Conservation (phyloP, 1,284 basidiomycete genomes). For the Ceratobasidium sp. region DNA sequence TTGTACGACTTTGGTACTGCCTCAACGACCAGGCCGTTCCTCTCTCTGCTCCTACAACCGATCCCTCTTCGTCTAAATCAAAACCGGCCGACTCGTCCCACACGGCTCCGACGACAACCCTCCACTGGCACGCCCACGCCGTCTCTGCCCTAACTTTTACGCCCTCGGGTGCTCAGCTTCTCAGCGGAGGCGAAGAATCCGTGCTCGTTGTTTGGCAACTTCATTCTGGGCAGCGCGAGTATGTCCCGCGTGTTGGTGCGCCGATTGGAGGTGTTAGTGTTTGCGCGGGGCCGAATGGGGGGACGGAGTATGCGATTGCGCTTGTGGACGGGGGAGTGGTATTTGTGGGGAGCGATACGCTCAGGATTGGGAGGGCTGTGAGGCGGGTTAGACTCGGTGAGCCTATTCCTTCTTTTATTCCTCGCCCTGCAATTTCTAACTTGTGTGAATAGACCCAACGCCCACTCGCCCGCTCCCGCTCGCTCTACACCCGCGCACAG, state of each 20-base stretch:
- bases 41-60: constrained; percentile 52
- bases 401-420: constrained; percentile 49
- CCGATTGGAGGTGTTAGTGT: constrained; percentile 77
- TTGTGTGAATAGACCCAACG: constrained; percentile 12
- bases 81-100: constrained; percentile 69
- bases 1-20: constrained; percentile 93
- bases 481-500: constrained; percentile 74
- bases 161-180: constrained; percentile 88
- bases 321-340: constrained; percentile 85
- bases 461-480: constrained; percentile 63
- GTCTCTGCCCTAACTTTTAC: constrained; percentile 93
- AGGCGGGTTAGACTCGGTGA: constrained; percentile 81
- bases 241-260: constrained; percentile 91
- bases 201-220: constrained; percentile 97
- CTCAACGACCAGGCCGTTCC: constrained; percentile 64
- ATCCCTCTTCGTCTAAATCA: constrained; percentile 48
- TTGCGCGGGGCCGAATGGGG: constrained; percentile 62
- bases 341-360: constrained; percentile 78
- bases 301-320: constrained; percentile 89
- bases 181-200: constrained; percentile 96
- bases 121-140: constrained; percentile 98
- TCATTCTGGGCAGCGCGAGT: constrained; percentile 86
- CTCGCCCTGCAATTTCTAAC: neutral
- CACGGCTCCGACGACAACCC: constrained; percentile 81
- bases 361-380: constrained; percentile 79